Base-by-base conservation (phyloP, 202 grass and related monocot species). In the Musa balbisiana region DNA sequence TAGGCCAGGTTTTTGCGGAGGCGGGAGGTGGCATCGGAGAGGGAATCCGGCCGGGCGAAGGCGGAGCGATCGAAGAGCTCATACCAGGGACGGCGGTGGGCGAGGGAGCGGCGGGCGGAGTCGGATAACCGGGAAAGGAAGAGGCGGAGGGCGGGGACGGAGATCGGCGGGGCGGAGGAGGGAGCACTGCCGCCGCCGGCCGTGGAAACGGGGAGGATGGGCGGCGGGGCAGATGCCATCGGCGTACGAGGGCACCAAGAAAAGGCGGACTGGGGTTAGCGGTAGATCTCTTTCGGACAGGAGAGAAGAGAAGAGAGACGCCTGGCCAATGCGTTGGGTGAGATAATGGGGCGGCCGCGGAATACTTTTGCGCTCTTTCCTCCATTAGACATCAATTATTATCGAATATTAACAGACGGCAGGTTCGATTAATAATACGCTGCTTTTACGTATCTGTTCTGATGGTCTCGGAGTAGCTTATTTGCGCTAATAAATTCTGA, bases 1-100 rank as follows among this genome's bases (percentile, higher is more conserved):
- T 88, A 88, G 26, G 79, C 29, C 52, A 88, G 71, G 79, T 88
- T 88, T 58, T 80, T 85, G 55, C 86, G 79, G 21, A 88, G 83
- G 29, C 86, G 86, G 11, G 80, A 65, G 71, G 80, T 53, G 71
- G 86, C 80, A 1, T 88, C 83, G 55, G 86, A 80, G 72, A 88
- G 75, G 29, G 75, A 82, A 0, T 78, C 79, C 11, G 83, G 80
- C 43, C 76, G 75, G 27, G 76, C 23, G 80, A 83, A 71, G 17
- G 80, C 80, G 16, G 69, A 75, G 20, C 67, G 69, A 69, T 88
- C 86, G 53, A 84, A 0, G 72, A 88, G 78, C 87, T 90, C 87
- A 8, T 53, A 33, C 81, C 80, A 86, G 16, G 87, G 87, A 0
- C 81, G 84, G 6, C 78, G 70, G 17, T 83, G 79, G 9, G 88